Conservation (phyloP, 768 basidiomycete genomes). For the Kwoniella europaea region DNA sequence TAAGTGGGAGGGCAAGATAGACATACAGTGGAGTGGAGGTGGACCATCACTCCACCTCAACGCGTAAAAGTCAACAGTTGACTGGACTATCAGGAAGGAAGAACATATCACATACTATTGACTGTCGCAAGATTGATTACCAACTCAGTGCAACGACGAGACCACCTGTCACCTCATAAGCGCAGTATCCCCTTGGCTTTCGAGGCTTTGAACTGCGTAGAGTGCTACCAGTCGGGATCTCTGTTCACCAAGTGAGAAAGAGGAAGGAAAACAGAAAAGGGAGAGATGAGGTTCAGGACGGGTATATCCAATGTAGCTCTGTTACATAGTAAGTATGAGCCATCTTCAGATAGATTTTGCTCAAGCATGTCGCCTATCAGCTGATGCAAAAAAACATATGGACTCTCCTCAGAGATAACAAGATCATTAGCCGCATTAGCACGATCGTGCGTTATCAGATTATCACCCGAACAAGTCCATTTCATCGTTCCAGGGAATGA, state of each 20-base stretch:
- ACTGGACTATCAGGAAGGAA: not conserved
- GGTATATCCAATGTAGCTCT: slow-evolving; percentile 49
- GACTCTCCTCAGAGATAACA: slow-evolving; percentile 45
- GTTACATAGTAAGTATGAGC: slow-evolving; percentile 43
- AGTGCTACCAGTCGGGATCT: not conserved
- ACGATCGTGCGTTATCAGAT: slow-evolving; percentile 45
- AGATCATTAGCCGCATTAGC: slow-evolving; percentile 48
- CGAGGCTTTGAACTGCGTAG: not conserved
- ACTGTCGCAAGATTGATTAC: no score
- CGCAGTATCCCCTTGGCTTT: no score
- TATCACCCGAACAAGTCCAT: slow-evolving; percentile 49
- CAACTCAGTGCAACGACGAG: no score
- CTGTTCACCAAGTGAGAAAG: not conserved
- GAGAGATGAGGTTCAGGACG: slow-evolving; percentile 55
- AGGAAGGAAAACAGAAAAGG: not conserved
- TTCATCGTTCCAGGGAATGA: slow-evolving; percentile 57
- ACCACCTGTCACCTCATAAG: no score
- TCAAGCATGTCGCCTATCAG: not conserved
- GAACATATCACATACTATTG: not conserved
- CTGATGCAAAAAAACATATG: slow-evolving; percentile 1
- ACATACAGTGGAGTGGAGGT: not conserved
- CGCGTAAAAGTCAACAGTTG: not conserved
- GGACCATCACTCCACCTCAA: not conserved
- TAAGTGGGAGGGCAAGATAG: not conserved
- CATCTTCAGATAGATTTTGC: not conserved